Conservation (phyloP, 345 rosid genomes). For the Heritiera fomes region DNA sequence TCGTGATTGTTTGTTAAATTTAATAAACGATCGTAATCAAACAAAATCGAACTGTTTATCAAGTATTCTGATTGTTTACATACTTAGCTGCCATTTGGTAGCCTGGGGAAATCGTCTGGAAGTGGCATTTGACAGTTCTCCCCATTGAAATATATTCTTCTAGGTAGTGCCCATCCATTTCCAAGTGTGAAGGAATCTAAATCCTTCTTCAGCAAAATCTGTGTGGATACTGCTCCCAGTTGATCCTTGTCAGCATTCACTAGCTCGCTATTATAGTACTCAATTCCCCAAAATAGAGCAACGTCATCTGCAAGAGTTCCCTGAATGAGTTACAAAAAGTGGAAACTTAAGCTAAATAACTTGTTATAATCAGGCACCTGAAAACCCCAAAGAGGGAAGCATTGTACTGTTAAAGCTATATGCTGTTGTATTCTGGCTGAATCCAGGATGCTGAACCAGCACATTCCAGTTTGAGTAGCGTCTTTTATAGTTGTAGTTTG, state of each 20-base stretch:
- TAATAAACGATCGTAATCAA: no score
- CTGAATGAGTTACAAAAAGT: neutral
- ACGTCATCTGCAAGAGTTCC: slow-evolving; percentile 48
- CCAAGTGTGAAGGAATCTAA: slow-evolving; percentile 41
- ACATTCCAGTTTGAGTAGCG: slow-evolving; percentile 63
- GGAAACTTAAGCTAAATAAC: neutral
- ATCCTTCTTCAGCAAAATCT: slow-evolving; percentile 47
- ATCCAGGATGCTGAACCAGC: slow-evolving; percentile 58
- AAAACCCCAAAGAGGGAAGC: slow-evolving; percentile 43
- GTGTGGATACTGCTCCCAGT: slow-evolving; percentile 47
- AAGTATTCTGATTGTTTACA: no score
- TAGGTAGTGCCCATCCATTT: slow-evolving; percentile 65
- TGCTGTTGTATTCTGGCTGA: slow-evolving; percentile 34
- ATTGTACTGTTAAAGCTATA: slow-evolving; percentile 55
- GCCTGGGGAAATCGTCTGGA: slow-evolving; percentile 51
- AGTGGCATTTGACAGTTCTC: slow-evolving; percentile 57
- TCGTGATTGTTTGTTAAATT: no score
- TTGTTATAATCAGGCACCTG: slow-evolving; percentile 33
- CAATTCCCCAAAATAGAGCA: slow-evolving; percentile 58
- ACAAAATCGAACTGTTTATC: no score
- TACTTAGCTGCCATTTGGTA: slow-evolving; percentile 33
- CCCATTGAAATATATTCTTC: slow-evolving; percentile 54
- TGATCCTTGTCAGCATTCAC: slow-evolving; percentile 26
- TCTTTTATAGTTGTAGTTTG: slow-evolving; percentile 49
- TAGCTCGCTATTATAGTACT: slow-evolving; percentile 40